phyloP scores from a whole-genome alignment of 2,329 filamentous ascomycete genomes.

The Metarhizium brunneum region DNA sequence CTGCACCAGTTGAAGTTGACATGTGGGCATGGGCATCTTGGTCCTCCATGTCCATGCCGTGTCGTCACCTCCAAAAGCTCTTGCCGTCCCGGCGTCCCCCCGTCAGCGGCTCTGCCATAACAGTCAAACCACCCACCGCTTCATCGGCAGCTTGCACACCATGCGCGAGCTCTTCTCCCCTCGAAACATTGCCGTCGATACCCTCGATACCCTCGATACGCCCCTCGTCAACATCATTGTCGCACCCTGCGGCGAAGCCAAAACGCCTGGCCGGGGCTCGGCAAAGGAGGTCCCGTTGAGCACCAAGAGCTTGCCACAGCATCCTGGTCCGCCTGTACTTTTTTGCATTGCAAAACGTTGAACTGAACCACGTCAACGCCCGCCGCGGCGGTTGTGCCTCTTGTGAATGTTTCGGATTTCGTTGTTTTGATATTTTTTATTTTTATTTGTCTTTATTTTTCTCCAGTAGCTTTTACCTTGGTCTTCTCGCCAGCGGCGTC shows the following conservation, averaged over 20 bases:
- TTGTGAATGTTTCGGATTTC: neutral
- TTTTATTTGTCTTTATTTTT: neutral
- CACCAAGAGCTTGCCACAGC: constrained; percentile 2
- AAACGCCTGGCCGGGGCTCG: neutral
- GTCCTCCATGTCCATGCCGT: neutral
- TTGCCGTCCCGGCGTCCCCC: neutral
- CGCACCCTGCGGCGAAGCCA: neutral
- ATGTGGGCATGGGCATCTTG: neutral
- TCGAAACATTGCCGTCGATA: neutral
- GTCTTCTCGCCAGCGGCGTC: neutral
- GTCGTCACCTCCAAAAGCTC: neutral
- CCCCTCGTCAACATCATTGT: neutral
- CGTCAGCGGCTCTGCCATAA: neutral
- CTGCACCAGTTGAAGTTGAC: too few species aligned
- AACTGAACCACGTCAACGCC: neutral
- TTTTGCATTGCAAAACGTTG: neutral
- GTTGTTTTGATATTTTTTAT: neutral
- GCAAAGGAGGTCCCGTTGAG: constrained; percentile 2
- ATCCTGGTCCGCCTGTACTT: neutral
- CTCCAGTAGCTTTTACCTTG: neutral
- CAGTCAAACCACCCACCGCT: neutral
- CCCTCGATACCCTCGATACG: neutral
- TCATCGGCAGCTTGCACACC: neutral
- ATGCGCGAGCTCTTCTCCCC: neutral
- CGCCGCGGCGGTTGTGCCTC: neutral